These are phyloP conservation scores for Phytophthora hybrid DNA, from an alignment of 352 stramenopile genomes.

Conservation along the genomic window DNA sequence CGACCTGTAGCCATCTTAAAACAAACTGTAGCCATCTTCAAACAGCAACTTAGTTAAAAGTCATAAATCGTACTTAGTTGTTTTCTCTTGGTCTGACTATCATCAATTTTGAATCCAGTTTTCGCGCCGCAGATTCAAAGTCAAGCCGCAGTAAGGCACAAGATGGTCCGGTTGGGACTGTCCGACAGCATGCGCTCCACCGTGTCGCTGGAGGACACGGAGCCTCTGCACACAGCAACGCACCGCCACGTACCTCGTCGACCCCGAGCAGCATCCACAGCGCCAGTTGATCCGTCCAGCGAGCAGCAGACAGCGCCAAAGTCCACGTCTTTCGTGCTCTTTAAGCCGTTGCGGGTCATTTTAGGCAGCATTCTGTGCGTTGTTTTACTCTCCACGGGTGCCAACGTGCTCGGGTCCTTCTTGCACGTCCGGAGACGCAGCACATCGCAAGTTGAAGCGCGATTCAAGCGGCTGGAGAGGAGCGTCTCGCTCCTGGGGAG, in stretches of 20 bases:
- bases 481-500: constrained; percentile 27
- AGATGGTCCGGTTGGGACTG: constrained; percentile 43
- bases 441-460: constrained; percentile 1
- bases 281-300: not conserved
- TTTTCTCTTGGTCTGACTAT: constrained; percentile 24
- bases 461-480: constrained; percentile 44
- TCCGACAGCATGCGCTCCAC: constrained; percentile 53
- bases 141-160: not conserved
- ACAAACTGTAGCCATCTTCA: not conserved
- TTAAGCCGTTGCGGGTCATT: constrained; percentile 16
- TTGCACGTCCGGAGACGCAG: constrained; percentile 7
- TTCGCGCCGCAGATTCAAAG: constrained; percentile 18
- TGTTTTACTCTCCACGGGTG: constrained; percentile 15
- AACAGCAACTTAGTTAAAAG: not conserved
- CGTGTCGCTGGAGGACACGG: constrained; percentile 31
- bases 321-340: constrained; percentile 5
- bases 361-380: constrained; percentile 23
- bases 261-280: constrained; percentile 3
- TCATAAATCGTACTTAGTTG: not conserved
- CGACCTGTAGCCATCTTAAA: not conserved
- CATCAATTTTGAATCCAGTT: constrained; percentile 34
- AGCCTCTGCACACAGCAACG: constrained; percentile 18
- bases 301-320: constrained; percentile 18
- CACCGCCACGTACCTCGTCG: constrained; percentile 15
- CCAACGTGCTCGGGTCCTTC: not conserved